Percentiles rank a stretch among this genome's conserved stretches.
phyloP scores from a whole-genome alignment of 768 basidiomycete genomes.

The Rhodotorula taiwanensis region DNA sequence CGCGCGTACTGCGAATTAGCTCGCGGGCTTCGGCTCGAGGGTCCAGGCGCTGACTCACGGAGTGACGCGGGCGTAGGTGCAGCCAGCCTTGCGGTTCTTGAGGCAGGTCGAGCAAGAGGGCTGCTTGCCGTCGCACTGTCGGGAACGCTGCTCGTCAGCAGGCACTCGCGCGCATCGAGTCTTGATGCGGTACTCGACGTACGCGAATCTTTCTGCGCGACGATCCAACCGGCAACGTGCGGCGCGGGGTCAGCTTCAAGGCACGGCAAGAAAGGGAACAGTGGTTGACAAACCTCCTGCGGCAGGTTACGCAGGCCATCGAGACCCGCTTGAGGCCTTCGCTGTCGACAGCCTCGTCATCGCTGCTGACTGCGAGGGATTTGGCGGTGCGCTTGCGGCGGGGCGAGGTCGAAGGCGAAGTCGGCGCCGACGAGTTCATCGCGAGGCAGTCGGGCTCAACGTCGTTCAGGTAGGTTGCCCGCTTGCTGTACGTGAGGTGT shows the following conservation, averaged over 20 bases:
- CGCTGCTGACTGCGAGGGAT: not conserved
- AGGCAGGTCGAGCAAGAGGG: not conserved
- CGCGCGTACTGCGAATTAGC: fast-evolving
- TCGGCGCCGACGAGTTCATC: not conserved
- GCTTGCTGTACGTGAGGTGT: no score
- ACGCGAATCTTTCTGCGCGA: slow-evolving; percentile 6
- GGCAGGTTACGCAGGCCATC: not conserved
- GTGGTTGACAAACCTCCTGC: not conserved
- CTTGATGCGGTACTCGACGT: no score
- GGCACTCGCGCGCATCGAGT: not conserved
- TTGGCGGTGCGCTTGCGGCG: slow-evolving; percentile 1
- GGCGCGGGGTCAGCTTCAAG: not conserved
- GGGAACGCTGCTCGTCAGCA: not conserved
- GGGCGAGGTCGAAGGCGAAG: not conserved
- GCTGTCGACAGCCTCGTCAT: not conserved
- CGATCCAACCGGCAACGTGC: not conserved
- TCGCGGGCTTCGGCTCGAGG: not conserved
- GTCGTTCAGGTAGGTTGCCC: not conserved
- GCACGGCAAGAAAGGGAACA: no score
- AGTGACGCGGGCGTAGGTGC: not conserved
- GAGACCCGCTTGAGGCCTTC: slow-evolving; percentile 1
- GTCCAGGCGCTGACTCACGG: not conserved
- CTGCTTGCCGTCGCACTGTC: slow-evolving; percentile 9
- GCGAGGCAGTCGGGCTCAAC: not conserved
- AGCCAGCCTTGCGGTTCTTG: not conserved